These are phyloP conservation scores for Allium sativum DNA, from an alignment of 106 monocot species.

Conservation along the genomic window DNA sequence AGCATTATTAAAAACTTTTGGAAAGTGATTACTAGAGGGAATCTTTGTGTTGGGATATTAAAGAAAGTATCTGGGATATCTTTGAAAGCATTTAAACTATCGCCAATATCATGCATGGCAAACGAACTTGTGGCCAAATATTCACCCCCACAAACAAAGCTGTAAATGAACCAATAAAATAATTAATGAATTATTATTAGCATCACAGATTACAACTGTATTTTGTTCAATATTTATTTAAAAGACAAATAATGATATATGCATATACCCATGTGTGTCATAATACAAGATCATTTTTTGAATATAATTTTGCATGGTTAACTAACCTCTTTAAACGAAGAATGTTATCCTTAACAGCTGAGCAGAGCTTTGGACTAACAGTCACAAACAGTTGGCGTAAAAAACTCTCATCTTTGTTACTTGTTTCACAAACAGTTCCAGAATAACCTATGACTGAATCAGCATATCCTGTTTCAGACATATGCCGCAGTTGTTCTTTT, in stretches of 20 bases:
- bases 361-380: conserved; percentile 35
- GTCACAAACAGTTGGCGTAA: conserved; percentile 32
- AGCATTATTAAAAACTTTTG: conserved; percentile 60
- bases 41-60: conserved; percentile 19
- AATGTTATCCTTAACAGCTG: conserved; percentile 22
- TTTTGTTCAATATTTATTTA: background rate
- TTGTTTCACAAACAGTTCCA: background rate
- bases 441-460: background rate
- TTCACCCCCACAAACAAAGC: background rate
- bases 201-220: background rate
- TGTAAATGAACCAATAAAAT: background rate
- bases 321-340: conserved; percentile 21
- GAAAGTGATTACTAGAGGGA: conserved; percentile 49
- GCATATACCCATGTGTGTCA: background rate
- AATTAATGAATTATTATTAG: background rate
- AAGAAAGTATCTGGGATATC: conserved; percentile 49
- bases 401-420: background rate
- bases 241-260: background rate
- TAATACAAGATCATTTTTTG: too few species aligned
- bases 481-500: conserved; percentile 15
- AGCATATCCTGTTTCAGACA: conserved; percentile 15
- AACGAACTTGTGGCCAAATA: background rate
- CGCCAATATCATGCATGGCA: conserved; percentile 34
- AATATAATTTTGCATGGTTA: too few species aligned
- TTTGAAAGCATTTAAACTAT: conserved; percentile 18